Evolutionary conservation across 2,329 filamentous ascomycete species (phyloP), one percentile per base, ranked within the genome.

Genomic region (Pseudogymnoascus sp.): DNA sequence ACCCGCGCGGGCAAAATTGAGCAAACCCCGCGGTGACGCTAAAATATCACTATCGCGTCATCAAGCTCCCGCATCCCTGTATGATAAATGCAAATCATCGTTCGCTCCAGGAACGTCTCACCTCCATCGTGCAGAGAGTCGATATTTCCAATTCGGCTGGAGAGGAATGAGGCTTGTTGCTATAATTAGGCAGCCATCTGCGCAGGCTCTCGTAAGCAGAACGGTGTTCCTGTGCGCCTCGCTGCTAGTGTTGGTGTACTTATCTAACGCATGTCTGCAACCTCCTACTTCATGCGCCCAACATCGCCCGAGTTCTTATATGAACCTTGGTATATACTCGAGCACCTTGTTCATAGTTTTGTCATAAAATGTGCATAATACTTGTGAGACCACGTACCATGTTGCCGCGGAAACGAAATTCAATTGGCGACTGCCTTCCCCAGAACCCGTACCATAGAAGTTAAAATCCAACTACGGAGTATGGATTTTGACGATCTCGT

Each of bases 21-120:
- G 49, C 25, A 55, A 55, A 55, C 49, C 49, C 49, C 49, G 49
- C 49, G n/a, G 5, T 55, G 25, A 33, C 49, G 49, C 49, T 55
- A 55, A 55, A 55, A 33, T 33, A 55, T 19, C n/a, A 55, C 9
- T n/a, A 55, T 55, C 49, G 49, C 49, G 49, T 55, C 49, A 55
- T 55, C 49, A 55, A 55, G 25, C 8, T 33, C 25, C n/a, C 6
- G 7, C 45, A 52, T 30, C 45, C 45, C n/a, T 52, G 42, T 16
- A 16, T 28, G 23, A 49, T 28, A 49, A 49, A 49, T 49, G 23
- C 42, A 49, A 42, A 42, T 42, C 16, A 42, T 42, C 16, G 19
- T 2, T 19, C 19, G 19, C 19, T 19, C 19, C 19, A 19, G 19
- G 25, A 28, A 5, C 25, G 25, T 28, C 6, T 28, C 25, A 28